These are phyloP conservation scores for Medicago ruthenica DNA, from an alignment of 306 rosid species.

Conservation along the genomic window DNA sequence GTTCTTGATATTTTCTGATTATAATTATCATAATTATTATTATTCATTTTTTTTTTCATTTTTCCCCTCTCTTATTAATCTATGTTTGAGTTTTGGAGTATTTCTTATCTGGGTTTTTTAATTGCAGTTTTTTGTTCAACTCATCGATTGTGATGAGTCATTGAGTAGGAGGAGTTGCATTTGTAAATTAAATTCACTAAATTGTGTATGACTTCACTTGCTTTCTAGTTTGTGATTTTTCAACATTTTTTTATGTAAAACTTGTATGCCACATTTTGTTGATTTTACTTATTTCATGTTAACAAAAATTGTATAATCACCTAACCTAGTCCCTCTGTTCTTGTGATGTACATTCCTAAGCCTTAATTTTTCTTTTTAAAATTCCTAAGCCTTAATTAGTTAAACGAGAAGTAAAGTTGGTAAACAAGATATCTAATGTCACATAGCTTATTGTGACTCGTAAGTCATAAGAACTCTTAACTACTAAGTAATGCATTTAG, in stretches of 20 bases:
- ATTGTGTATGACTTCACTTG: background rate
- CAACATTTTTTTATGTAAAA: background rate
- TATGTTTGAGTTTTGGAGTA: background rate
- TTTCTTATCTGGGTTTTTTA: background rate
- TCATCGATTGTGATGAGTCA: background rate
- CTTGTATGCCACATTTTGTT: background rate
- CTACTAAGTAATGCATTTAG: background rate
- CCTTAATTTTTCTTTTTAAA: too few species aligned
- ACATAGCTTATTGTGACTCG: background rate
- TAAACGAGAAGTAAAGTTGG: background rate
- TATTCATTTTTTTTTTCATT: background rate
- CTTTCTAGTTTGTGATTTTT: background rate
- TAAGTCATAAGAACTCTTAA: background rate
- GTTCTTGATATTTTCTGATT: constrained; percentile 75
- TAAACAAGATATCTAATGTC: background rate
- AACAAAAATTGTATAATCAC: background rate
- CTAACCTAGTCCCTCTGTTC: background rate
- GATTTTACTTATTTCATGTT: background rate
- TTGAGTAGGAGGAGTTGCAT: background rate
- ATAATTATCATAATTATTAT: background rate
- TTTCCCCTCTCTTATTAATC: background rate
- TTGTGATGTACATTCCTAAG: background rate
- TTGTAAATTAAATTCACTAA: background rate
- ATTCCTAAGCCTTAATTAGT: background rate
- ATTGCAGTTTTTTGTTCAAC: too few species aligned